Evolutionary conservation across 306 rosid species (phyloP), one percentile per base, ranked within the genome.

Genomic region (Spatholobus suberectus): DNA sequence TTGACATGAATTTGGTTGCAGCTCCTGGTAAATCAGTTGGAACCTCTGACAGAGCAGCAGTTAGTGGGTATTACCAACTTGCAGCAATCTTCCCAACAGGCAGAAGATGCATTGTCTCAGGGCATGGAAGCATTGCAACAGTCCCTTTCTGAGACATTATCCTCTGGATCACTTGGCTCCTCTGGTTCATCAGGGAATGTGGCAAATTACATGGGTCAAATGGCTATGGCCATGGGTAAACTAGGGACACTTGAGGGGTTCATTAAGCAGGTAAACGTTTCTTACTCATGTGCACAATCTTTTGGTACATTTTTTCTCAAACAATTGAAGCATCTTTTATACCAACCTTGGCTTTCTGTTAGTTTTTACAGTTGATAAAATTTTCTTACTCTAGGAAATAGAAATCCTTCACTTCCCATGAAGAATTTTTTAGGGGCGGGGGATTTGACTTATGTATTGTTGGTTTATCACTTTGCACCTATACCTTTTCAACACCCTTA

Each of bases 81-180:
- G 84, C 98, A 92, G 86, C 94, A 90, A 49, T 91, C 98, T 3
- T 94, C 98, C 43, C 98, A 94, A 80, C 94, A 94, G 70, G 98
- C 96, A 1, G 98, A 94, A 86, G 98, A 94, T 80, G 98, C 98
- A 10, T 82, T 94, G 88, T 94, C 97, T 55, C 98, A 94, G 80
- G 98, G 98, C 58, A 92, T 92, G 98, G 98, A 94, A 72, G 97
- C 97, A 51, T 86, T 94, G 91, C 98, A 92, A 68, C 98, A 92
- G 74, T 92, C 97, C 58, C 89, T 94, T 11, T 79, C 95, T 1
- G 97, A 94, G 85, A 92, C 96, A 29, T 81, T 94, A 77, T 88
- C 92, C 43, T 87, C 89, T 10, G 96, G 93, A 55, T 51, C 90
- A 58, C 93, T 76, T 14, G 94, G 91, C 18, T 87, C 98, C 52